These are phyloP conservation scores for Thuja plicata DNA, from an alignment of 83 land plant genomes.

Conservation along the genomic window DNA sequence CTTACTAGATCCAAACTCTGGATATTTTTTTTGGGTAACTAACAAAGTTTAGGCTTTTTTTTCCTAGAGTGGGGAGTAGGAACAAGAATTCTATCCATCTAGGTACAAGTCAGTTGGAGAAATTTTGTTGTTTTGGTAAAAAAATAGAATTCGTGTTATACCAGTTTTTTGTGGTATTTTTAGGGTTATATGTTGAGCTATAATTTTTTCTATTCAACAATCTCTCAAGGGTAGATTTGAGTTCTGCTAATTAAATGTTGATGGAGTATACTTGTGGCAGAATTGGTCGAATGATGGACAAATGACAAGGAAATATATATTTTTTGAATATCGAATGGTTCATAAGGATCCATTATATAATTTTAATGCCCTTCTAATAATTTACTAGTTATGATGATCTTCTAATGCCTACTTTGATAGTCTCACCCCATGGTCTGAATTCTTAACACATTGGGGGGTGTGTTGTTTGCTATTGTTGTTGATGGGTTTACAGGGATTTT, in stretches of 20 bases:
- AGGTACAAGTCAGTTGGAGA: background rate
- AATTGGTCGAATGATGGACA: background rate
- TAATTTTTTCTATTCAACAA: background rate
- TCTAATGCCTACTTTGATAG: background rate
- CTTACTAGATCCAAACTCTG: background rate
- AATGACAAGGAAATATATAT: background rate
- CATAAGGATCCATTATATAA: background rate
- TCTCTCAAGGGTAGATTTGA: background rate
- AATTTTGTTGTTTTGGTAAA: background rate
- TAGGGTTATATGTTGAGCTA: background rate
- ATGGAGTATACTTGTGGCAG: background rate
- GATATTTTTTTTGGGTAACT: background rate
- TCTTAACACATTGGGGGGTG: background rate
- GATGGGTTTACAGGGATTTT: background rate
- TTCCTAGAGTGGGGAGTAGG: background rate
- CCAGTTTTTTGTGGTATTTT: background rate
- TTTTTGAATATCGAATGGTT: background rate
- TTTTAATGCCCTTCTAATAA: background rate
- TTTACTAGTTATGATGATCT: background rate
- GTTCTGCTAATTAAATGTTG: background rate
- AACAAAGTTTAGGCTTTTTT: background rate
- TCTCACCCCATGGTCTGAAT: background rate
- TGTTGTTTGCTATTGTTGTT: background rate
- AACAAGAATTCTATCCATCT: background rate
- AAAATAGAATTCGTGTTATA: background rate